These are phyloP conservation scores for Chaetomium globosum DNA, from an alignment of 2,329 filamentous ascomycete genomes.

Conservation along the genomic window DNA sequence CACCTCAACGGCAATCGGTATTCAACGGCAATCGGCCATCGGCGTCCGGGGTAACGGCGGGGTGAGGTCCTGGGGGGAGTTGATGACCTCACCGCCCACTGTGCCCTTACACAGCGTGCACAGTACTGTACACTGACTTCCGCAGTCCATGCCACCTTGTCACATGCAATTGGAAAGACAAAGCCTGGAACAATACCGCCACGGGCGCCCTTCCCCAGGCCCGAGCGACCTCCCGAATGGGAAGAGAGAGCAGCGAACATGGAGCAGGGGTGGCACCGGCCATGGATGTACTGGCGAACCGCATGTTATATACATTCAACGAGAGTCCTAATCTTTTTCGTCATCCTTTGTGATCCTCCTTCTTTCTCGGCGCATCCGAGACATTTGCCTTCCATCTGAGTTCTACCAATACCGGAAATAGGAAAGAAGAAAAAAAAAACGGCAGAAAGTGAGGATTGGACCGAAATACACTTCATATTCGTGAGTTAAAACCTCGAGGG, in stretches of 20 bases:
- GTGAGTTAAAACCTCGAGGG: conserved; percentile 9
- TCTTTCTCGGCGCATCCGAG: conserved; percentile 23
- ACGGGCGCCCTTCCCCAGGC: conserved; percentile 19
- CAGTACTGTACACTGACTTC: background rate
- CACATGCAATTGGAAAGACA: conserved; percentile 26
- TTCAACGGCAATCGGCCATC: background rate
- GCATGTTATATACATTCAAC: conserved; percentile 1
- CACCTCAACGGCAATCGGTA: too few relatives aligned
- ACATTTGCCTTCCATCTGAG: background rate
- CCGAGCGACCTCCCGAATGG: conserved; percentile 18
- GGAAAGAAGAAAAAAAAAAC: background rate
- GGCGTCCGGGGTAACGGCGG: conserved; percentile 20
- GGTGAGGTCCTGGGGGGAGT: conserved; percentile 11
- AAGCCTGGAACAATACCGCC: conserved; percentile 17
- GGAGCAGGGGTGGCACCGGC: conserved; percentile 20
- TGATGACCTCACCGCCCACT: conserved; percentile 31
- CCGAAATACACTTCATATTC: conserved; percentile 12
- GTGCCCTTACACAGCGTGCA: background rate
- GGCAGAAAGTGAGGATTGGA: conserved; percentile 11
- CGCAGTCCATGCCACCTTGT: conserved; percentile 26
- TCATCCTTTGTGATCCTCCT: conserved; percentile 20
- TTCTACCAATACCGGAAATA: background rate
- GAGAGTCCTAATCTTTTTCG: conserved; percentile 34
- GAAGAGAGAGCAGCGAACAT: conserved; percentile 15
- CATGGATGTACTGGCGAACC: background rate